Conservation (phyloP, 306 rosid species). For the Benincasa hispida region DNA sequence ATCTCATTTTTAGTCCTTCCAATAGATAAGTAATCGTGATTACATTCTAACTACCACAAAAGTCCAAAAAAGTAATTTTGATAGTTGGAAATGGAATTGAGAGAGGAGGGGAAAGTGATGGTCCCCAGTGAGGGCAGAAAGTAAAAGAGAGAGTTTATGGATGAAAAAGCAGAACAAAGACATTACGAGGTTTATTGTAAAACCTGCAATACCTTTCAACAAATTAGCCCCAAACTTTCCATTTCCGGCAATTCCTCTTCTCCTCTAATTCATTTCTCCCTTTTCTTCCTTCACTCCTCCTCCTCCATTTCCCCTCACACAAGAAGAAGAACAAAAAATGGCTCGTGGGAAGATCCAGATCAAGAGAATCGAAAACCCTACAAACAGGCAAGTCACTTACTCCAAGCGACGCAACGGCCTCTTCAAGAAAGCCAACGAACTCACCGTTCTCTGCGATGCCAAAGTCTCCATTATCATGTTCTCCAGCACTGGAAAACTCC, state of each 20-base stretch:
- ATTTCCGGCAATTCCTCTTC: conserved; percentile 26
- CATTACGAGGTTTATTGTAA: conserved; percentile 17
- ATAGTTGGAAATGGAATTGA: too few relatives aligned
- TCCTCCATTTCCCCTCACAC: neutral
- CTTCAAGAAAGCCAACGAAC: conserved; percentile 85
- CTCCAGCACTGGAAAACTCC: conserved; percentile 58
- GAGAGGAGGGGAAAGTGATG: too few relatives aligned
- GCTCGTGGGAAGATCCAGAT: conserved; percentile 96
- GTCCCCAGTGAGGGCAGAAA: conserved; percentile 16
- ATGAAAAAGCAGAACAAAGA: neutral
- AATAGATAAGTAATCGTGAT: too few relatives aligned
- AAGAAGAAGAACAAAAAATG: conserved; percentile 17
- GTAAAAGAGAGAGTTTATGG: too few relatives aligned
- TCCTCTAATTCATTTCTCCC: neutral
- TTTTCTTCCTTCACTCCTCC: neutral
- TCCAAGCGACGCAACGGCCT: conserved; percentile 77
- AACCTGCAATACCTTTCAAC: conserved; percentile 36
- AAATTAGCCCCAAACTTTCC: conserved; percentile 27
- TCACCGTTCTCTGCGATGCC: conserved; percentile 82
- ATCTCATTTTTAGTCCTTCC: too few relatives aligned
- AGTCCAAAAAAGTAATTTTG: too few relatives aligned
- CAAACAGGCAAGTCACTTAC: conserved; percentile 74
- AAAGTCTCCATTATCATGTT: conserved; percentile 62
- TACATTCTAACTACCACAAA: too few relatives aligned
- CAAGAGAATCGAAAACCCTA: conserved; percentile 75